Percentiles rank a stretch among this genome's conserved stretches.
Evolutionary conservation across 352 stramenopile species (phyloP).

Genomic region (Hyaloperonospora arabidopsidis): DNA sequence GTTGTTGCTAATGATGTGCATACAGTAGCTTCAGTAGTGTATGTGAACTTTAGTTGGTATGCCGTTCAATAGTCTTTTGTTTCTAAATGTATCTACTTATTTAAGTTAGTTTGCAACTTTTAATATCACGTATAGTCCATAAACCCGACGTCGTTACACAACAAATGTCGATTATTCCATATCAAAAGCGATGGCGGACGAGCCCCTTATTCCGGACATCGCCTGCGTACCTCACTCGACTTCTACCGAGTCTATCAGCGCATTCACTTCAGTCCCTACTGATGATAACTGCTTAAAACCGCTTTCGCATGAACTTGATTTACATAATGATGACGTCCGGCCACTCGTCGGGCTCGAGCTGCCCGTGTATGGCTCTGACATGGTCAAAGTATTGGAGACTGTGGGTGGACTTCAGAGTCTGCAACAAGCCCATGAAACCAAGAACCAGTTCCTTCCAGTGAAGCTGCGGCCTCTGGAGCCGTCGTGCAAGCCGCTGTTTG

Average conservation of each 20-base stretch:
- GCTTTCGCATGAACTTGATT: slow-evolving; percentile 22
- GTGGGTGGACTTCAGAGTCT: slow-evolving; percentile 49
- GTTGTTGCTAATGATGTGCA: too few species aligned
- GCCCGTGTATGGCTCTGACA: slow-evolving; percentile 49
- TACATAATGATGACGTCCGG: slow-evolving; percentile 32
- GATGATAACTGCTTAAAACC: slow-evolving; percentile 3
- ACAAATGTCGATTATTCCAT: slow-evolving; percentile 2
- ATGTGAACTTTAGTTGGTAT: too few species aligned
- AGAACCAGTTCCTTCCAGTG: slow-evolving; percentile 70
- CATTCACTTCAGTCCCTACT: neutral
- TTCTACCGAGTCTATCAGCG: slow-evolving; percentile 5
- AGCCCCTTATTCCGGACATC: slow-evolving; percentile 10
- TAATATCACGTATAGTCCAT: neutral
- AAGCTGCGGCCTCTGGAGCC: slow-evolving; percentile 67
- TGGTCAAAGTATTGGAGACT: slow-evolving; percentile 43
- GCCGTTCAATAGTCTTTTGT: too few species aligned
- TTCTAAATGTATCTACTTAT: too few species aligned
- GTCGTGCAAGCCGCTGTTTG: slow-evolving; percentile 78
- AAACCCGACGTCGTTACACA: neutral
- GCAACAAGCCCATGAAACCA: slow-evolving; percentile 59
- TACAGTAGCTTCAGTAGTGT: too few species aligned
- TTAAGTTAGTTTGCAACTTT: too few species aligned
- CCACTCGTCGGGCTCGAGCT: slow-evolving; percentile 57
- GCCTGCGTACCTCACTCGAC: neutral
- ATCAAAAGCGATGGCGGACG: slow-evolving; percentile 25